A percentile compares a stretch with the other conserved stretches of the same genome.
phyloP scores from a whole-genome alignment of 2,329 filamentous ascomycete species.

The Penicillium oxalicum region DNA sequence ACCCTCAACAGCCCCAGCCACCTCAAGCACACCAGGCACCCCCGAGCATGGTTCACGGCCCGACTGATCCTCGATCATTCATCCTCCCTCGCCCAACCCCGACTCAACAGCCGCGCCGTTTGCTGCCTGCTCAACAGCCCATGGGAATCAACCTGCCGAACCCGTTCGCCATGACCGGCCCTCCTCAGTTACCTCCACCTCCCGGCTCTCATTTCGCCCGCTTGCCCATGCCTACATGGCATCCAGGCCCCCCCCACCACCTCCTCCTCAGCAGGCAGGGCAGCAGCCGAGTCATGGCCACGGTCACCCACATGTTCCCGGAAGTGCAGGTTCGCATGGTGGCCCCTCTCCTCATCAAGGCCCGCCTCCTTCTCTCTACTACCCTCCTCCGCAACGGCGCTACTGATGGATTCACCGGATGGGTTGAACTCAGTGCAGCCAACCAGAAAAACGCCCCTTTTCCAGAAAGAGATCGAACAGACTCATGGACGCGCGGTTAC shows the following conservation, averaged over 20 bases:
- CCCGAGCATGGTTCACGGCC: slow-evolving; percentile 18
- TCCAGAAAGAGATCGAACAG: no score
- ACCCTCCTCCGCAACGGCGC: slow-evolving; percentile 12
- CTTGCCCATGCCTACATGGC: slow-evolving; percentile 23
- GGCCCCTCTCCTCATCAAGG: not conserved
- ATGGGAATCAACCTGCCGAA: slow-evolving; percentile 33
- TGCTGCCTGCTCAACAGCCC: slow-evolving; percentile 33
- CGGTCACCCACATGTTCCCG: not conserved
- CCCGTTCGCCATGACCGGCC: slow-evolving; percentile 32
- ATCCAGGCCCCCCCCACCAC: slow-evolving; percentile 2
- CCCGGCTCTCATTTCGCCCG: slow-evolving; percentile 35
- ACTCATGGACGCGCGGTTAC: no score
- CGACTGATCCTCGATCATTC: slow-evolving; percentile 30
- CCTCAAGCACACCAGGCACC: slow-evolving; percentile 13
- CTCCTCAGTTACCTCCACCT: slow-evolving; percentile 37
- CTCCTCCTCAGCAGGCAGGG: not conserved
- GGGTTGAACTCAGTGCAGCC: no score
- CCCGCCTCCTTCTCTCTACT: slow-evolving; percentile 11
- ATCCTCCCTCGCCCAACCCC: slow-evolving; percentile 20
- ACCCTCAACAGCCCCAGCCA: not conserved
- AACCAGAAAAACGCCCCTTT: no score
- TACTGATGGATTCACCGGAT: slow-evolving; percentile 2
- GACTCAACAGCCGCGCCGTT: slow-evolving; percentile 31
- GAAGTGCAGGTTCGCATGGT: not conserved
- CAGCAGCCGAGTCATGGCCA: slow-evolving; percentile 1